Conservation (phyloP, 169 alveolate species). For the Babesia bigemina region DNA sequence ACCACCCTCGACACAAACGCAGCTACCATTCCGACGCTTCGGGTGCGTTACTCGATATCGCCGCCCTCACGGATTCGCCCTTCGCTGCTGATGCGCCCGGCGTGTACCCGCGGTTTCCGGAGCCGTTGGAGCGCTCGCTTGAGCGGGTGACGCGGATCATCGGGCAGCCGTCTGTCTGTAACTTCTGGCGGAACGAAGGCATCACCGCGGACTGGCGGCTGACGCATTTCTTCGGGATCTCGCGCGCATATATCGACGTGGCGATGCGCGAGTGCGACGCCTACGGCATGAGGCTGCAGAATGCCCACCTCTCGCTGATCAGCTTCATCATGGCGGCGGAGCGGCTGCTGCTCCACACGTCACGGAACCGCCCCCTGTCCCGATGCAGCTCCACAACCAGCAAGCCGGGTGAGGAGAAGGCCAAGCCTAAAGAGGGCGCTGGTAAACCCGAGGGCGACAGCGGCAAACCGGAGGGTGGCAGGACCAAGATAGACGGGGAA, state of each 20-base stretch:
- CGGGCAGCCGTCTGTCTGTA: background rate
- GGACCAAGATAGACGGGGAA: background rate
- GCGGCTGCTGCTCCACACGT: background rate
- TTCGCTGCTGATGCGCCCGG: no score
- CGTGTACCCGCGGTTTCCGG: no score
- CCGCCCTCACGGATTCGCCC: no score
- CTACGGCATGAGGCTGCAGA: background rate
- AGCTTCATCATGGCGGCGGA: slow-evolving; percentile 7
- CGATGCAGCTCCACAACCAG: no score
- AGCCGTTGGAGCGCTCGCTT: no score
- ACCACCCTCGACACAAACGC: no score
- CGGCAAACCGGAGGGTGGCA: background rate
- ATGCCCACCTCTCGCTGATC: slow-evolving; percentile 20
- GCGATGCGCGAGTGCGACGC: slow-evolving; percentile 11
- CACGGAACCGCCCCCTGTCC: no score
- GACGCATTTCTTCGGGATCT: slow-evolving; percentile 7
- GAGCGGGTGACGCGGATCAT: background rate
- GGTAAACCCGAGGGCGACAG: no score
- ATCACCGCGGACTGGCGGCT: background rate
- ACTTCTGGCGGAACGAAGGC: background rate
- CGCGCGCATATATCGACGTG: background rate
- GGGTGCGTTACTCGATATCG: no score
- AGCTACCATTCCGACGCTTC: no score
- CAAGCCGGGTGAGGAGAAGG: background rate
- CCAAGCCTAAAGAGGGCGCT: background rate